Evolutionary conservation across 179 eudicot genomes (phyloP).

Genomic region (Heliamphora pulchella): DNA sequence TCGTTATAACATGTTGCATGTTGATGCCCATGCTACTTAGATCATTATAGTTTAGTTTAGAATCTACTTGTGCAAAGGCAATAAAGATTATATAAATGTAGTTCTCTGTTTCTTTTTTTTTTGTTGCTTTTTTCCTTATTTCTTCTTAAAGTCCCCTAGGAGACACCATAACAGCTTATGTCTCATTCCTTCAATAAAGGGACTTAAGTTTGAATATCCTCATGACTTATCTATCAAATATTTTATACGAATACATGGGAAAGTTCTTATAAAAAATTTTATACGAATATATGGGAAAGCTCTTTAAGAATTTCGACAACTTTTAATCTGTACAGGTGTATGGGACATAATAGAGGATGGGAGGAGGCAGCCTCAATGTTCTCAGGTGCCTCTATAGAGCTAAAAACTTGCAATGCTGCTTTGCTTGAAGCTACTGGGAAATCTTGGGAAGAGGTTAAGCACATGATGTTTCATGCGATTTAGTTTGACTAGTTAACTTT

Average conservation of each 20-base stretch:
- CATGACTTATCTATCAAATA: background rate
- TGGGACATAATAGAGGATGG: constrained; percentile 97
- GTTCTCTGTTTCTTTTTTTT: background rate
- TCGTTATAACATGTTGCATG: too few relatives aligned
- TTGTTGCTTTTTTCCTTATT: background rate
- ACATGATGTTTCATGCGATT: constrained; percentile 1
- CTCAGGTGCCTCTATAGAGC: constrained; percentile 57
- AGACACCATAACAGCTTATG: background rate
- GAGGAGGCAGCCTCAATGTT: constrained; percentile 93
- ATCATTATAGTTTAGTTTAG: background rate
- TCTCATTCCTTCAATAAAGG: background rate
- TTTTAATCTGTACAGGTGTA: constrained; percentile 47
- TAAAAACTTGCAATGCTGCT: constrained; percentile 93
- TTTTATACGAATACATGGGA: too few relatives aligned
- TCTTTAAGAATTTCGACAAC: background rate
- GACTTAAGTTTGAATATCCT: background rate
- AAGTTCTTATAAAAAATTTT: too few relatives aligned
- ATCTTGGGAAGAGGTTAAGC: constrained; percentile 88
- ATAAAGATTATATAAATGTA: background rate
- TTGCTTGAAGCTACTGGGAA: constrained; percentile 76
- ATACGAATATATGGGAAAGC: too few relatives aligned
- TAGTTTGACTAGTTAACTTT: background rate
- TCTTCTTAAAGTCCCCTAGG: background rate
- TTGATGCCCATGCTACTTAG: too few relatives aligned
- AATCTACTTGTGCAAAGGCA: constrained; percentile 1